Evolutionary conservation across 139 green algal genomes (phyloP).

Genomic region (Axilococcus clingmanii): DNA sequence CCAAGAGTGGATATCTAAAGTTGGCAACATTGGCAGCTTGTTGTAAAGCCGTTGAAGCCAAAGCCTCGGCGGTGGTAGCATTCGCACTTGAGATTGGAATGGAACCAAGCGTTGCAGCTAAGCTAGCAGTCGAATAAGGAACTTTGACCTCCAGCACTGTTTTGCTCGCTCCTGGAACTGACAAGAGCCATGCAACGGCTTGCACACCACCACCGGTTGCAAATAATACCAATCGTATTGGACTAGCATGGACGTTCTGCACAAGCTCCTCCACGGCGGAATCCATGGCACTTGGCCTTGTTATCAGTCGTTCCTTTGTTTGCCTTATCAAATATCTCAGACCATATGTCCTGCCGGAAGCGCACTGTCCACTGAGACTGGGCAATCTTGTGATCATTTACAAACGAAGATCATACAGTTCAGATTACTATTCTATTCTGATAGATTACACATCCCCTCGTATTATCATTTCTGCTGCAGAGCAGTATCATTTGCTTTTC

Average conservation of each 20-base stretch:
- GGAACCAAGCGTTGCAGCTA: slow-evolving; percentile 19
- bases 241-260: slow-evolving; percentile 31
- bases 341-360: too few species aligned
- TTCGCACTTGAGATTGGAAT: background rate
- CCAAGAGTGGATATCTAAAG: slow-evolving; percentile 49
- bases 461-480: too few species aligned
- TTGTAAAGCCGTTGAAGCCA: slow-evolving; percentile 58
- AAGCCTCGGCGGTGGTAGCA: slow-evolving; percentile 29
- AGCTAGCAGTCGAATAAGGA: slow-evolving; percentile 48
- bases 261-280: slow-evolving; percentile 6
- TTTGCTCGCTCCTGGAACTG: slow-evolving; percentile 60
- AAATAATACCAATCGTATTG: slow-evolving; percentile 33
- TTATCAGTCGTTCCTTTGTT: too few species aligned
- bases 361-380: too few species aligned
- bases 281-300: background rate
- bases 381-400: too few species aligned
- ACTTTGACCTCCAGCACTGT: slow-evolving; percentile 64
- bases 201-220: slow-evolving; percentile 47
- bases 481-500: too few species aligned
- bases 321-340: too few species aligned
- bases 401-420: too few species aligned
- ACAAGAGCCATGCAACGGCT: slow-evolving; percentile 58
- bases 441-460: too few species aligned
- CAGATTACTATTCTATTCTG: too few species aligned
- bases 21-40: slow-evolving; percentile 39